Evolutionary conservation across 192 early-diverging fungal species (phyloP).

Genomic region (Entomortierella parvispora): DNA sequence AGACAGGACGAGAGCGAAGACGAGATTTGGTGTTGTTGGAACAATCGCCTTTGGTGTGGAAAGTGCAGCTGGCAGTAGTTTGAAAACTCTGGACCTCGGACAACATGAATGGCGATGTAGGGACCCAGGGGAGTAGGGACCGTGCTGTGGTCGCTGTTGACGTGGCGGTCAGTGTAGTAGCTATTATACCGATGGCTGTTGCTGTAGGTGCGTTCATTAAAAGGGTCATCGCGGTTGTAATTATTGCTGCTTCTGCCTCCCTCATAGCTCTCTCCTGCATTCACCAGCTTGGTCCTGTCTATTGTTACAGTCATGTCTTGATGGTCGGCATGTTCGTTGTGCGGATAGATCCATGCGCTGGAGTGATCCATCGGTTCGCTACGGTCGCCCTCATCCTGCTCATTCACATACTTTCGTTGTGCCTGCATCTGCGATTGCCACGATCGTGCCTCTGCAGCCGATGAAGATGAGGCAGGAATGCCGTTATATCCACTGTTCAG

Average conservation of each 20-base stretch:
- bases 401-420: too few relatives aligned
- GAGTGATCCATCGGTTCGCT: too few relatives aligned
- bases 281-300: too few relatives aligned
- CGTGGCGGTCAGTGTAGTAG: background rate
- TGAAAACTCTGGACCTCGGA: constrained; percentile 20
- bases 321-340: too few relatives aligned
- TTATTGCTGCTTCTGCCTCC: background rate
- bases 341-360: too few relatives aligned
- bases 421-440: too few relatives aligned
- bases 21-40: background rate
- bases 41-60: constrained; percentile 5
- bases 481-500: background rate
- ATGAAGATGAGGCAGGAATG: background rate
- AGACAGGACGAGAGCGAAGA: constrained; percentile 22
- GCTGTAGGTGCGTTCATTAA: constrained; percentile 7
- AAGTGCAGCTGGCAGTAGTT: constrained; percentile 37
- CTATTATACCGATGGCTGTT: constrained; percentile 4
- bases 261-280: background rate
- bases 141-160: background rate
- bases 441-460: background rate
- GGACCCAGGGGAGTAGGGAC: background rate
- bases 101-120: constrained; percentile 32
- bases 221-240: background rate
- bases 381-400: too few relatives aligned
- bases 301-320: too few relatives aligned